These are phyloP conservation scores for Flueggea neowawraea DNA, from an alignment of 441 rosid species.

Conservation along the genomic window DNA sequence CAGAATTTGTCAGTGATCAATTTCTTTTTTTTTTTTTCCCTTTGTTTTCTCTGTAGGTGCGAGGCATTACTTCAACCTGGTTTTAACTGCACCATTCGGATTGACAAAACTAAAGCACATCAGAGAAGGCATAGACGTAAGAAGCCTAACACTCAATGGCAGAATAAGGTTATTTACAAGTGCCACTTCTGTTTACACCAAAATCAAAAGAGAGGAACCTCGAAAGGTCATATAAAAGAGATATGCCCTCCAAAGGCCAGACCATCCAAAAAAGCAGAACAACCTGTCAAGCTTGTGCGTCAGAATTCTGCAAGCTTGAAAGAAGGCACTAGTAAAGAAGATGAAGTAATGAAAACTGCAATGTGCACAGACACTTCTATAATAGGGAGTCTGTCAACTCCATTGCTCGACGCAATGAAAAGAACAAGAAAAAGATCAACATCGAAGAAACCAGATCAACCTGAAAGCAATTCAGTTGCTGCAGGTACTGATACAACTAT, in stretches of 20 bases:
- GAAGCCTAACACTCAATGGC: constrained; percentile 15
- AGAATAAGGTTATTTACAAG: constrained; percentile 59
- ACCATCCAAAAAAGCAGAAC: constrained; percentile 9
- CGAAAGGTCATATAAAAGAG: constrained; percentile 60
- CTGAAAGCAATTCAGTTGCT: constrained; percentile 13
- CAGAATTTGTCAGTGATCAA: background rate
- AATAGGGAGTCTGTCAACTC: constrained; percentile 14
- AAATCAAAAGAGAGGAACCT: constrained; percentile 66
- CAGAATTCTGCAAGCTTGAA: constrained; percentile 19
- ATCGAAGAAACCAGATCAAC: constrained; percentile 27
- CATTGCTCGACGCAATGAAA: constrained; percentile 33
- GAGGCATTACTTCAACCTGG: constrained; percentile 79
- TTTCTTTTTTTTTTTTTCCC: background rate
- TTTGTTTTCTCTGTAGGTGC: constrained; percentile 40
- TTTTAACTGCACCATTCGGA: constrained; percentile 66
- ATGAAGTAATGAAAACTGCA: constrained; percentile 11
- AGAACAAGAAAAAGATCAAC: constrained; percentile 34
- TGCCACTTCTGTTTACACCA: constrained; percentile 62
- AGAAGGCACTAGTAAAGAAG: constrained; percentile 16
- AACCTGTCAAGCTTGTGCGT: constrained; percentile 18
- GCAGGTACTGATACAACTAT: constrained; percentile 21
- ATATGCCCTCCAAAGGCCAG: constrained; percentile 50
- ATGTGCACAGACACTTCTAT: constrained; percentile 16
- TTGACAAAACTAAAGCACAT: constrained; percentile 41
- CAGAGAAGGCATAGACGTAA: constrained; percentile 21